phyloP scores from a whole-genome alignment of 345 rosid species.

The Euphorbia lathyris region DNA sequence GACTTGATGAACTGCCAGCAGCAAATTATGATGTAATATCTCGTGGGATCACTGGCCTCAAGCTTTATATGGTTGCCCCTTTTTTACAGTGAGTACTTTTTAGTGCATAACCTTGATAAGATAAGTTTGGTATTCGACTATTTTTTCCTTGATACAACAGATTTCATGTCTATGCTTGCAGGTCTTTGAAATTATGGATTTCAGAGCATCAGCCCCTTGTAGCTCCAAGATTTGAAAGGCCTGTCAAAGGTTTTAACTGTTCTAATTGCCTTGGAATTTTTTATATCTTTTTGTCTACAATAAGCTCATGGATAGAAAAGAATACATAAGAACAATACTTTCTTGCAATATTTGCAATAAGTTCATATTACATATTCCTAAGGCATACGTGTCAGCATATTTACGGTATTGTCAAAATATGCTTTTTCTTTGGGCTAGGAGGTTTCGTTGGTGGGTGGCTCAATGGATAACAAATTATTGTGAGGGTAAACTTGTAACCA shows the following conservation, averaged over 20 bases:
- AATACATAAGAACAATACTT: not conserved
- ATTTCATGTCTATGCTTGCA: conserved; percentile 31
- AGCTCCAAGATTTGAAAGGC: conserved; percentile 57
- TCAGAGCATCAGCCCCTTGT: conserved; percentile 52
- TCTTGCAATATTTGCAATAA: not conserved
- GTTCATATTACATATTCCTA: not conserved
- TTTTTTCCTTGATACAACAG: not conserved
- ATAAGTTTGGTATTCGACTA: not conserved
- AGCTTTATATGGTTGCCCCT: conserved; percentile 97
- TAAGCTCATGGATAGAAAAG: not conserved
- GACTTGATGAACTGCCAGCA: conserved; percentile 81
- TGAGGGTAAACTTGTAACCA: not conserved
- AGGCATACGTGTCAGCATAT: not conserved
- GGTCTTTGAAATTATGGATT: conserved; percentile 76
- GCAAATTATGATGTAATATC: conserved; percentile 77
- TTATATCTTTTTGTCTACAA: not conserved
- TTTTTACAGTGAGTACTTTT: conserved; percentile 65
- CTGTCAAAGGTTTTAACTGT: conserved; percentile 54
- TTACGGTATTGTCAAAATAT: not conserved
- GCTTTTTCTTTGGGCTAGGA: not conserved
- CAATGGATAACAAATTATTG: not conserved
- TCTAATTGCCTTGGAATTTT: conserved; percentile 4
- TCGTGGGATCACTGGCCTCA: conserved; percentile 77
- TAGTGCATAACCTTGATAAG: not conserved
- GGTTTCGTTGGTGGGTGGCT: too few relatives aligned